Percentiles rank a stretch among this genome's conserved stretches.
Evolutionary conservation across 2,329 filamentous ascomycete species (phyloP).

Genomic region (Diaporthe citrichinensis): DNA sequence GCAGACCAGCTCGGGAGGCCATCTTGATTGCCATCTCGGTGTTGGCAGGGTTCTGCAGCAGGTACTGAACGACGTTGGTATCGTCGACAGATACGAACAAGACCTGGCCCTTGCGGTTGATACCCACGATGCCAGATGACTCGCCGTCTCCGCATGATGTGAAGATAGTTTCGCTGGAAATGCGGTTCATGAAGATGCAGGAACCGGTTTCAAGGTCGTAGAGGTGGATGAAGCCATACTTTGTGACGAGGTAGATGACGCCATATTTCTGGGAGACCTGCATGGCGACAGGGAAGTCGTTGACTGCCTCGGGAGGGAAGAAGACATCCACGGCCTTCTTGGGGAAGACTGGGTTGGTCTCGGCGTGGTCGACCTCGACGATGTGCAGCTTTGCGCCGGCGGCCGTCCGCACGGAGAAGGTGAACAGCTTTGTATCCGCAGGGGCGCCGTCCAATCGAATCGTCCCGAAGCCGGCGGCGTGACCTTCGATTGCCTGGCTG

Average conservation of each 20-base stretch:
- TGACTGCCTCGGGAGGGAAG: constrained; percentile 94
- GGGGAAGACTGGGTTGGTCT: constrained; percentile 87
- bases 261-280: constrained; percentile 98
- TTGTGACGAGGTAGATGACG: constrained; percentile 96
- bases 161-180: constrained; percentile 99
- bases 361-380: constrained; percentile 95
- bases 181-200: constrained; percentile 99
- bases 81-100: constrained; percentile 95
- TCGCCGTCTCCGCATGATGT: constrained; percentile 88
- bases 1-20: constrained; percentile 92
- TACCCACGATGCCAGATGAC: constrained; percentile 89
- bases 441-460: constrained; percentile 90
- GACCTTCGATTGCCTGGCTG: constrained; percentile 97
- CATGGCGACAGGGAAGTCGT: constrained; percentile 98
- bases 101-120: constrained; percentile 98
- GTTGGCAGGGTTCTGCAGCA: constrained; percentile 96
- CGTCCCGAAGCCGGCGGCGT: constrained; percentile 94
- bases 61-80: constrained; percentile 89
- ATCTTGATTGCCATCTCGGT: constrained; percentile 95
- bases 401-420: constrained; percentile 92
- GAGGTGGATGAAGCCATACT: constrained; percentile 98
- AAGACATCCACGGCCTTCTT: constrained; percentile 99
- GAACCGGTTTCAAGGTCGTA: constrained; percentile 97
- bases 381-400: constrained; percentile 94
- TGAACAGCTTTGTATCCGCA: constrained; percentile 94